Base-by-base conservation (phyloP, 441 rosid genomes). In the Pelargonium cotyledonis region DNA sequence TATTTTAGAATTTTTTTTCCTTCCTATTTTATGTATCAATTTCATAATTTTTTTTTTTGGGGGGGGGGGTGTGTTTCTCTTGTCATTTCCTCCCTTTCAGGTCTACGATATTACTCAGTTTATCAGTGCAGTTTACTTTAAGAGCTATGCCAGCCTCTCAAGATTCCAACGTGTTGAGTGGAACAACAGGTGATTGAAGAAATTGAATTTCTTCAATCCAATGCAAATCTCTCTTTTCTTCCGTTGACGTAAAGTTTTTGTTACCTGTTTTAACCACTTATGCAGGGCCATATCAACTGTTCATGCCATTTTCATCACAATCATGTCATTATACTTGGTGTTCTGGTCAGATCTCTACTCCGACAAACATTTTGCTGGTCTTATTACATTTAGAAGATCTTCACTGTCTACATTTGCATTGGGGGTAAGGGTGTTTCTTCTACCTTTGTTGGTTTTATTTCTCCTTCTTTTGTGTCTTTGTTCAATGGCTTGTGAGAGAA, bases 271-370 rank as follows among this genome's bases (percentile, higher is more conserved):
- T 46, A 26, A 38, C 8, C 18, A 8, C 38, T 14, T 11, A 11
- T 68, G 70, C 81, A 80, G 86, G 78, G 79, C 79, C 12, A 78
- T 83, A 62, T 83, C 86, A 60, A 74, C 86, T 18, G 31, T 77
- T 31, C 86, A 83, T 76, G 86, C 86, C 31, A 65, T 83, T 69
- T 75, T 80, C 73, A 75, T 83, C 49, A 75, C 81, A 60, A 61
- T 19, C 26, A 38, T 77, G 60, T 77, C 86, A 4, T 64, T 83
- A 38, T 80, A 83, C 74, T 73, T 83, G n/a, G 84, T 80, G 11
- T 80, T 80, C 62, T 78, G 79, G 73, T 78, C 80, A 11, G 81
- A 78, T 67, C 70, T 83, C 35, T 83, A 10, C 68, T 72, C 82
- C 51, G 80, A 75, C 29, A n/a, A 73, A 29, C 64, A 62, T 18